phyloP scores from a whole-genome alignment of 768 basidiomycete species.

The Panus rudis region DNA sequence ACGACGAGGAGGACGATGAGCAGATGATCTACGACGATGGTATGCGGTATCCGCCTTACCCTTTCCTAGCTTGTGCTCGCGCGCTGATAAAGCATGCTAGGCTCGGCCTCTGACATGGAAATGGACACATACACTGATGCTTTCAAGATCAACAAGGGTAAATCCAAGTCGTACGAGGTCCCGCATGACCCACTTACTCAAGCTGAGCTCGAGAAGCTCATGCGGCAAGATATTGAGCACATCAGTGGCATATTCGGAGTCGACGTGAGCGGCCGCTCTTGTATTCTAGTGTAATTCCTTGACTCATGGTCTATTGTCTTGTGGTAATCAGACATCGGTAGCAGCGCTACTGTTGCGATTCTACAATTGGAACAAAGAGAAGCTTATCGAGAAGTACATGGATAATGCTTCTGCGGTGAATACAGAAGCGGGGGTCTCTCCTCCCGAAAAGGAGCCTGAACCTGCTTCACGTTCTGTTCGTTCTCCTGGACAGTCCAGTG shows the following conservation, averaged over 20 bases:
- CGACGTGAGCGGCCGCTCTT: slow-evolving; percentile 54
- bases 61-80: slow-evolving; percentile 13
- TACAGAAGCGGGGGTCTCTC: slow-evolving; percentile 66
- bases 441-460: slow-evolving; percentile 20
- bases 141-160: slow-evolving; percentile 46
- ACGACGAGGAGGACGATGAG: slow-evolving; percentile 69
- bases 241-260: slow-evolving; percentile 84
- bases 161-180: slow-evolving; percentile 74
- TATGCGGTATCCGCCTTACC: slow-evolving; percentile 20
- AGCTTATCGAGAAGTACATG: slow-evolving; percentile 95
- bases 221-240: slow-evolving; percentile 76
- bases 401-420: slow-evolving; percentile 74
- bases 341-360: slow-evolving; percentile 77
- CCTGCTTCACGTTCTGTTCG: slow-evolving; percentile 28
- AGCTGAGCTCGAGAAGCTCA: slow-evolving; percentile 66
- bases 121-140: slow-evolving; percentile 61
- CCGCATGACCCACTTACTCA: slow-evolving; percentile 75
- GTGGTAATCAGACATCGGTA: slow-evolving; percentile 43
- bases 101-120: slow-evolving; percentile 52
- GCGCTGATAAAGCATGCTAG: slow-evolving; percentile 23
- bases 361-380: slow-evolving; percentile 94
- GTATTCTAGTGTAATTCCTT: not conserved
- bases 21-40: slow-evolving; percentile 52
- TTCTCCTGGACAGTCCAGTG: slow-evolving; percentile 20
- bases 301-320: not conserved